phyloP scores from a whole-genome alignment of 495 filamentous ascomycete genomes.

The Immersiella caudata region DNA sequence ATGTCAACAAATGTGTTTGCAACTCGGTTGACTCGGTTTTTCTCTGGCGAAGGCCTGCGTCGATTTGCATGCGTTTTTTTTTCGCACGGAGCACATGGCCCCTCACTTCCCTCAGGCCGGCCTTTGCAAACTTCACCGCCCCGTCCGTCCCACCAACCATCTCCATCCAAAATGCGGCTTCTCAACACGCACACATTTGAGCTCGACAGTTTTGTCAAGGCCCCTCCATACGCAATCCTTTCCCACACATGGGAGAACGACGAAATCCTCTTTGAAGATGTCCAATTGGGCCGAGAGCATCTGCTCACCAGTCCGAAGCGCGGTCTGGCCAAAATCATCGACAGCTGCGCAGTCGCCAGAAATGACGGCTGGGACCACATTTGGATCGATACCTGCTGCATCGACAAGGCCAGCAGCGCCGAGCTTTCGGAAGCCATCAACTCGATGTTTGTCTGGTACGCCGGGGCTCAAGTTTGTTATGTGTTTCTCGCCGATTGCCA shows the following conservation, averaged over 20 bases:
- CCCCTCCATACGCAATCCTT: slow-evolving; percentile 6
- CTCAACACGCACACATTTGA: slow-evolving; percentile 5
- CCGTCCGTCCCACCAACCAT: neutral
- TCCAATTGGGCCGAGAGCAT: neutral
- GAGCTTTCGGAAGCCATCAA: slow-evolving; percentile 16
- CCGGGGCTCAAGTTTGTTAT: slow-evolving; percentile 11
- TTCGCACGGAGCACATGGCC: too few relatives aligned
- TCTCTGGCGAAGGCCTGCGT: too few relatives aligned
- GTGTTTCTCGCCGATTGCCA: slow-evolving; percentile 14
- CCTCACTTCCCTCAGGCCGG: too few relatives aligned
- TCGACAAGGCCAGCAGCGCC: slow-evolving; percentile 16
- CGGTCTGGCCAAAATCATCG: slow-evolving; percentile 16
- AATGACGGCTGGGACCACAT: neutral
- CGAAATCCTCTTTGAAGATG: slow-evolving; percentile 1
- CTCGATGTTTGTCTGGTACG: slow-evolving; percentile 24
- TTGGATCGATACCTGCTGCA: slow-evolving; percentile 27
- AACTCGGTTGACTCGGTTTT: too few relatives aligned
- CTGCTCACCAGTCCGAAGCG: neutral
- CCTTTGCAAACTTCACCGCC: neutral
- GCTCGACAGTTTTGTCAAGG: slow-evolving; percentile 6
- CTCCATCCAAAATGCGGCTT: slow-evolving; percentile 6
- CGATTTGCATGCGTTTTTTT: too few relatives aligned
- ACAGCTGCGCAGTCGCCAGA: slow-evolving; percentile 6
- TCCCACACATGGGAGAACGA: slow-evolving; percentile 16
- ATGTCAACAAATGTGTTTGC: too few relatives aligned